Evolutionary conservation across 768 basidiomycete genomes (phyloP).

Genomic region (Tylopilus rubrobrunneus): DNA sequence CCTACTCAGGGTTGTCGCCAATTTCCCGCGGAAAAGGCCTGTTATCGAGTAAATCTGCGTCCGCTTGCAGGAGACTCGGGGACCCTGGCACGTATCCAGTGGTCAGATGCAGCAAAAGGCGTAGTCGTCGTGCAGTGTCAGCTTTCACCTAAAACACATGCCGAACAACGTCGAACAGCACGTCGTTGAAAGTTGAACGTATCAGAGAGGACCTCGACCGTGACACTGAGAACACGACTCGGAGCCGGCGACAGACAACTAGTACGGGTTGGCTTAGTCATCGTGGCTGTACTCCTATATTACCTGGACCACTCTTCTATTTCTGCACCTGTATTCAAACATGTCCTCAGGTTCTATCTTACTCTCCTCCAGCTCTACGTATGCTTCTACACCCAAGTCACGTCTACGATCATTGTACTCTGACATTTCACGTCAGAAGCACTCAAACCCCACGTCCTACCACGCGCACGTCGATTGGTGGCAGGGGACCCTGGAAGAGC

Average conservation of each 20-base stretch:
- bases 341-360: constrained; percentile 15
- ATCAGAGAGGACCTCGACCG: constrained; percentile 33
- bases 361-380: constrained; percentile 27
- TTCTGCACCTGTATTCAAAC: too few relatives aligned
- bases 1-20: constrained; percentile 39
- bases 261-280: neutral
- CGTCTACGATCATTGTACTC: constrained; percentile 83
- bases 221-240: constrained; percentile 25
- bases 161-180: constrained; percentile 19
- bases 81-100: constrained; percentile 24
- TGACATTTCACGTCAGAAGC: constrained; percentile 79
- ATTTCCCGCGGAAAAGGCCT: constrained; percentile 32
- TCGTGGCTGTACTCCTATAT: neutral
- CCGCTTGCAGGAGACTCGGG: constrained; percentile 24
- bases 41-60: constrained; percentile 33
- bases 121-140: constrained; percentile 25
- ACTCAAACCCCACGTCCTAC: constrained; percentile 81
- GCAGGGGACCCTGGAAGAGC: constrained; percentile 59
- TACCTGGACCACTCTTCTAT: too few relatives aligned
- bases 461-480: constrained; percentile 86
- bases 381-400: constrained; percentile 31
- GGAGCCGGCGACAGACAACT: too few relatives aligned
- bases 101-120: constrained; percentile 30
- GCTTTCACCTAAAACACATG: neutral
- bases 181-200: constrained; percentile 31